Evolutionary conservation across 768 basidiomycete species (phyloP), one percentile per base, ranked within the genome.

Genomic region (Botryobasidium botryosum): DNA sequence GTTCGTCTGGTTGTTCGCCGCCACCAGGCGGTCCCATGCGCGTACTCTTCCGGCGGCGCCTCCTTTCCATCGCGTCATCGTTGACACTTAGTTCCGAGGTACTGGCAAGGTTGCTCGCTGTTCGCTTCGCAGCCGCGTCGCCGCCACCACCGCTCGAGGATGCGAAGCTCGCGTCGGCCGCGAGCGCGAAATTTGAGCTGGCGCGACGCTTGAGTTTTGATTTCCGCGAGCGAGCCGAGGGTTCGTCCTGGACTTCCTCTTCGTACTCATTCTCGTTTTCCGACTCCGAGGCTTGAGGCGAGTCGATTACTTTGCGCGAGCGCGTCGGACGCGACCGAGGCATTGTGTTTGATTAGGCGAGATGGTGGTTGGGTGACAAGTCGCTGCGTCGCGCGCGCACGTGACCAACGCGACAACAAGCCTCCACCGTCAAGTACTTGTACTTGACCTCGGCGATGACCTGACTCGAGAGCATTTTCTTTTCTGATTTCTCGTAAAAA

Each of bases 51-150:
- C 86, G 64, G 44, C 86, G 64, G 45, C 77, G 68, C 41, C 86
- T 71, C 59, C 86, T 87, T 65, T 91, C 86, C 0, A 85, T 84
- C 3, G 71, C 72, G 61, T 90, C 87, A 56, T 90, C 86, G 60
- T 90, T 91, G 35, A 75, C 41, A 66, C 64, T 18, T 61, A 40
- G 46, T 52, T 55, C 47, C 56, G 49, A 10, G 60, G 60, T 65
- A 69, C 49, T 68, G 32, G 32, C 32, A 12, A 33, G 32, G 32
- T 33, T 21, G 40, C 29, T 41, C 29, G 23, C 23, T 20, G 29
- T 41, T 18, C 41, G n/a, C 43, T 35, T 41, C 27, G 25, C 25
- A n/a, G 26, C 23, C 21, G 23, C 40, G 25, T 27, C 17, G 5
- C 8, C 21, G 15, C 36, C 36, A 27, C 40, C 45, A 17, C 20